Base-by-base conservation (phyloP, 345 rosid species). In the Hypericum androsaemum region DNA sequence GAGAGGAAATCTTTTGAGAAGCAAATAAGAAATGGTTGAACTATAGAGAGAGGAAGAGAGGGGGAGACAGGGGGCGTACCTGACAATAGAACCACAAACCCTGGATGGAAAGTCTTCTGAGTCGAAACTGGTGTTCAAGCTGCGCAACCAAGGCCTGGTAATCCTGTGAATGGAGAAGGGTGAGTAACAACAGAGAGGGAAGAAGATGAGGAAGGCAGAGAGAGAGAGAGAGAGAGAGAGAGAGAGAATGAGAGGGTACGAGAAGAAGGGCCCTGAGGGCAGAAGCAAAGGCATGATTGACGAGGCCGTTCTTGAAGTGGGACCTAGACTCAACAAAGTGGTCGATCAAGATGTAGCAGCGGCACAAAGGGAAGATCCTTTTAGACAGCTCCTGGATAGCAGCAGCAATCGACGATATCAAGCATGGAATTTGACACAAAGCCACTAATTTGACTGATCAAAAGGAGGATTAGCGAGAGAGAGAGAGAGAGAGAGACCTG, bases 51-150 rank as follows among this genome's bases (percentile, higher is more conserved):
- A n/a, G n/a, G n/a, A n/a, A n/a, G n/a, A 50, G 54, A 53, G 71
- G 67, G 43, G 10, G 8, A 49, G 54, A 42, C 0, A 41, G 37
- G 56, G 40, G 10, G 32, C 72, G 59, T 51, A 88, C 95, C 97
- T 92, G 98, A 75, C 96, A 88, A 71, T 88, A 92, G 80, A 92
- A 88, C 98, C 94, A 88, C 70, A 92, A 77, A 63, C 95, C 98
- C 74, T 88, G 98, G 43, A 92, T 73, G 58, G 98, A 85, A 60
- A 92, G 97, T 70, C 88, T 81, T 72, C 90, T 94, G 50, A 88
- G 88, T 66, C 95, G 84, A 71, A 92, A 92, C 62, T 88, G 98
- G 65, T 92, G 98, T 66, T 92, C 98, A 54, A 92, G 83, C 58
- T 92, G 97, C 8, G 98, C 94, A 54, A 85, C 90, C 98, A 84